Conservation (phyloP, 2,329 filamentous ascomycete species). For the Diaporthe destruens region DNA sequence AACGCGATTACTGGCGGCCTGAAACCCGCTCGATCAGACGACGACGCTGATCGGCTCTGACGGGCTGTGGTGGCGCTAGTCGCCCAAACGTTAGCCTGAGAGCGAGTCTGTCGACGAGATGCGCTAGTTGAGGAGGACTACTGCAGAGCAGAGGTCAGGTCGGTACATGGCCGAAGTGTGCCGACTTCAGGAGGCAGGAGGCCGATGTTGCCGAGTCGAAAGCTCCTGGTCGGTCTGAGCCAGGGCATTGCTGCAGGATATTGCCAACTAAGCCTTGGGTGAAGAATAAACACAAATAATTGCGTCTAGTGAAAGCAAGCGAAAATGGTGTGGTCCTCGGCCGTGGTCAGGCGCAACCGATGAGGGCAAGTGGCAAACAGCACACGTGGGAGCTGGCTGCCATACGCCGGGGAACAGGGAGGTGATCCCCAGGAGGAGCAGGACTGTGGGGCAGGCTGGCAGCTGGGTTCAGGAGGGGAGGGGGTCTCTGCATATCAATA, state of each 20-base stretch:
- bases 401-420: constrained; percentile 15
- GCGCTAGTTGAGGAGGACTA: neutral
- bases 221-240: neutral
- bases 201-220: neutral
- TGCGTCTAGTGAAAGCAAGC: neutral
- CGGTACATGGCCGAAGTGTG: neutral
- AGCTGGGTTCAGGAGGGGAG: neutral
- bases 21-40: constrained; percentile 27
- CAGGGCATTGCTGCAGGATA: neutral
- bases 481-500: constrained; percentile 3
- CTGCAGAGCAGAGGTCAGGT: constrained; percentile 4
- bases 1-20: constrained; percentile 14
- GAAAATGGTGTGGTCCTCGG: neutral
- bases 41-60: constrained; percentile 6
- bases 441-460: constrained; percentile 11
- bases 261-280: neutral
- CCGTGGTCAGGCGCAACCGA: neutral
- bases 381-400: constrained; percentile 4
- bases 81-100: constrained; percentile 7
- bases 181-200: neutral
- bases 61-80: constrained; percentile 8
- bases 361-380: neutral
- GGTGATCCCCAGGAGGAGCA: neutral
- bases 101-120: constrained; percentile 4
- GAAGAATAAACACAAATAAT: neutral